Evolutionary conservation across 2,329 filamentous ascomycete species (phyloP), one percentile per base, ranked within the genome.

Genomic region (Phaeoacremonium minimum): DNA sequence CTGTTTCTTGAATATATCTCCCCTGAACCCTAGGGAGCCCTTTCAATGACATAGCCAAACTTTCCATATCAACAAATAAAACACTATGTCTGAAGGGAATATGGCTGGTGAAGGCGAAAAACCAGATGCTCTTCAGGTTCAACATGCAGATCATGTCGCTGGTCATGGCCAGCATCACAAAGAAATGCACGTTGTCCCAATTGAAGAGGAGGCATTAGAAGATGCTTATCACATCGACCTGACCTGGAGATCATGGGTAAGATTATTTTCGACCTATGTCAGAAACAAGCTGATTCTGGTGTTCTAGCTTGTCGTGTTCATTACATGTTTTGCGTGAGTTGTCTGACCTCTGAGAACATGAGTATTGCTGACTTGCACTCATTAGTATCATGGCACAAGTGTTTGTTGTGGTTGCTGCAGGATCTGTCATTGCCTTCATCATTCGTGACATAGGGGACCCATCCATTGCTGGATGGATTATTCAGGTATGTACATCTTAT

Each of bases 371-470:
- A 32, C 14, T 33, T 6, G 15, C 13, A 7, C 4, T 15, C 16
- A 35, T 30, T 33, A 67, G 64, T 7, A 64, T 75, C 41, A 66
- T 73, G 59, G 60, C 70, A 2, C 73, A 77, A 40, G 68, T 75
- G 9, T 77, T 72, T 38, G 73, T 77, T 5, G 71, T 75, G 4
- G 67, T 71, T 2, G 72, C 72, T 5, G 72, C 73, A 6, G 71
- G 73, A 2, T 73, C 69, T 1, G 72, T 77, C 8, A 69, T 77
- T 36, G 68, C 71, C 0, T 78, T 77, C 48, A 76, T 71, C 41
- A 60, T 74, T 16, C 61, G 71, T 22, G 73, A 77, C 46, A 52
- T 78, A 5, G 73, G 72, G 9, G 64, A 71, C 30, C 56, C 64
- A 9, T 55, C 64, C 2, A 60, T 75, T 13, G 60, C 71, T 2